Base-by-base conservation (phyloP, 495 filamentous ascomycete species). In the Sordaria brevicollis region DNA sequence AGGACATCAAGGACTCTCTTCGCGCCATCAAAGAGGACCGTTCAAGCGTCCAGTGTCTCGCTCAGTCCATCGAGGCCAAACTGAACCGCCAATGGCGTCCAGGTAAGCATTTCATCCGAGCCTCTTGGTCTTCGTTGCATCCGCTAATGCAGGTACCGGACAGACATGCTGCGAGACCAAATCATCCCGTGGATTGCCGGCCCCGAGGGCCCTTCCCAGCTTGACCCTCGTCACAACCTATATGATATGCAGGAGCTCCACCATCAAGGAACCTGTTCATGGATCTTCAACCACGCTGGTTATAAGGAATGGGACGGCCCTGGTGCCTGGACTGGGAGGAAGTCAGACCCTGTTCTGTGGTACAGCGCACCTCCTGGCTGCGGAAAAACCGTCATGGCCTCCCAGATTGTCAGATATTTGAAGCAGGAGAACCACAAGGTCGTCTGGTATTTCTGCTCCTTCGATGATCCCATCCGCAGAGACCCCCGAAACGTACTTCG, bases 381-480 rank as follows among this genome's bases (percentile, higher is more conserved):
- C 15, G 79, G 79, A 3, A 81, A 81, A 66, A 78, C 72, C 10
- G 71, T 79, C 7, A 65, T 43, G 39, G 39, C 39, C 39, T 43
- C 39, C 39, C 39, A 43, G 39, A 43, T 43, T 79, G 69, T 76
- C 34, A 49, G 76, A 10, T 10, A 71, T 31, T 43, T 80, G 29
- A 65, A 68, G 41, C 54, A 71, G 62, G 33, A 62, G 54, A 65
- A 71, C 17, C 43, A 68, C 13, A 76, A 71, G 33, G 74, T 77
- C 9, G 73, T 73, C 10, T 74, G 74, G 31, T 79, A 75, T 72
- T 79, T 79, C 54, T 81, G 70, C 67, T 75, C 77, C 5, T 79
- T 78, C 41, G 74, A 76, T 66, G 75, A 79, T 34, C 41, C 68
- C 11, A 67, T 67, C 10, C 54, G 65, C 65, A 74, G 67, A 76